Evolutionary conservation across 352 stramenopile species (phyloP), one percentile per base, ranked within the genome.

Genomic region (Phytopythium mirpurense): DNA sequence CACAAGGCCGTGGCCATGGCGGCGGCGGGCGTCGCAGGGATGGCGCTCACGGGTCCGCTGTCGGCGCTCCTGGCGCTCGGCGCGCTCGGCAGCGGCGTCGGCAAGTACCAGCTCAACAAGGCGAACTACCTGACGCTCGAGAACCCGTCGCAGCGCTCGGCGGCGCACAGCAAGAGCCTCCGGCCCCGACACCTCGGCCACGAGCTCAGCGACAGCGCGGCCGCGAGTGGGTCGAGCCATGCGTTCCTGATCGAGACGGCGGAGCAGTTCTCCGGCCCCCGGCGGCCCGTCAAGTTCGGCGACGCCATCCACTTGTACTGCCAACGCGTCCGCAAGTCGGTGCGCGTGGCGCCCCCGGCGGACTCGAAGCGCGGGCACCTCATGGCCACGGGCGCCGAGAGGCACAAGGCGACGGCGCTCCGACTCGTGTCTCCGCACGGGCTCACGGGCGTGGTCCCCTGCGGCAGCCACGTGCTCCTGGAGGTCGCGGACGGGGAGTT

Each of bases 91-190:
- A 70, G 72, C 38, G 75, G 75, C 34, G 62, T 84, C 9, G 70
- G 73, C 48, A 84, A 79, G 64, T 86, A 86, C 53, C 78, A 86
- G 40, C 48, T 85, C 23, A 89, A 81, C 57, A 89, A 86, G 55
- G 65, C 70, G 27, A 67, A 66, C 24, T 84, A 78, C 19, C 32
- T 89, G 18, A 76, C 63, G 44, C 55, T 87, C 2, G 67, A 59
- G 52, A 57, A 50, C 29, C 46, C 56, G 34, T 23, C 59, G 45
- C 35, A 44, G 53, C 15, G 48, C 40, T 23, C 49, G 47, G 29
- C 21, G 15, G 5, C 29, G 16, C 45, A 18, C 15, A 5, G 29
- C 19, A 53, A 34, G 18, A 36, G 32, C 31, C 19, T 57, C 38
- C 40, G 14, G 26, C 29, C 23, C 37, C 50, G 21, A 15, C 26